Percentiles rank a stretch among this genome's conserved stretches.
phyloP scores from a whole-genome alignment of 345 rosid species.

The Dipteronia sinensis region DNA sequence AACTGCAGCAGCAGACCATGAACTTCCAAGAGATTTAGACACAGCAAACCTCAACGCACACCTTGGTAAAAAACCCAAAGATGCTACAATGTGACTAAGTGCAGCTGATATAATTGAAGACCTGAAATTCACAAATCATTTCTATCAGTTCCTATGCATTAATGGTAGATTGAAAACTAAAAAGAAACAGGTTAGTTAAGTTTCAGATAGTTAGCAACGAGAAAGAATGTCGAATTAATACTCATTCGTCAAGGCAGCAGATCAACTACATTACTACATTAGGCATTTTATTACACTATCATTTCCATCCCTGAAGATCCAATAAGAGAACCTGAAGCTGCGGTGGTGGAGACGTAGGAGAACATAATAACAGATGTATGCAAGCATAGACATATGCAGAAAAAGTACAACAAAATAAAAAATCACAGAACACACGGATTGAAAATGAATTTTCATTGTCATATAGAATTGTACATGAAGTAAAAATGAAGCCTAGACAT shows the following conservation, averaged over 20 bases:
- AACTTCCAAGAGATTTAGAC: slow-evolving; percentile 50
- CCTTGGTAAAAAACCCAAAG: slow-evolving; percentile 64
- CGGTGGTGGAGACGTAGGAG: neutral
- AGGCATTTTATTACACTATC: neutral
- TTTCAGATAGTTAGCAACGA: neutral
- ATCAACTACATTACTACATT: neutral
- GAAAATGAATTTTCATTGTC: neutral
- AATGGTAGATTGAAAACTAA: neutral
- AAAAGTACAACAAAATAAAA: neutral
- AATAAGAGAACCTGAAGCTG: neutral
- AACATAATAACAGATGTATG: neutral
- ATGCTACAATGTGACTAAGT: slow-evolving; percentile 48
- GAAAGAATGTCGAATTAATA: neutral
- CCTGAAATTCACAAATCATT: slow-evolving; percentile 51
- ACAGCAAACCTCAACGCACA: slow-evolving; percentile 44
- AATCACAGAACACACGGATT: neutral
- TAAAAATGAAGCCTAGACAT: neutral
- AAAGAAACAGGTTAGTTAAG: neutral
- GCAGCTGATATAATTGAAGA: slow-evolving; percentile 51
- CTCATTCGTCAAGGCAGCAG: slow-evolving; percentile 2
- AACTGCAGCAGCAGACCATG: slow-evolving; percentile 70
- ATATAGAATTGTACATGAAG: neutral
- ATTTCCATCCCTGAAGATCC: neutral
- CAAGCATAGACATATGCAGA: neutral
- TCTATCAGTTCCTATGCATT: slow-evolving; percentile 9